Evolutionary conservation across 148 eudicot genomes (phyloP).

Genomic region (Simmondsia chinensis): DNA sequence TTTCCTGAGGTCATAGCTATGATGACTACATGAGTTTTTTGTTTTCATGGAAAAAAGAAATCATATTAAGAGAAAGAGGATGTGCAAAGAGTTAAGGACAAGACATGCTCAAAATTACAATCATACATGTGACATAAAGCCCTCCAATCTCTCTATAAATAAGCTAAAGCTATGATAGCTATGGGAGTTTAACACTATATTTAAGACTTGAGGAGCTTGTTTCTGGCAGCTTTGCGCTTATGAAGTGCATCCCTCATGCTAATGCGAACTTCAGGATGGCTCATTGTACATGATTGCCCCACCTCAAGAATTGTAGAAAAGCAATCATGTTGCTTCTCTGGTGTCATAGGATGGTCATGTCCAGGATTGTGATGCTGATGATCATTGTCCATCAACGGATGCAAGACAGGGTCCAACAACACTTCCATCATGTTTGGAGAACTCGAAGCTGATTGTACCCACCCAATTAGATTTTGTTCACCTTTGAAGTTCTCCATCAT

Average conservation of each 20-base stretch:
- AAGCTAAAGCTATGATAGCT: too few species aligned
- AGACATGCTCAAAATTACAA: too few species aligned
- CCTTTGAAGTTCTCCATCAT: constrained; percentile 22
- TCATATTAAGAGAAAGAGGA: too few species aligned
- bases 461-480: constrained; percentile 22
- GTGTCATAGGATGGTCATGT: neutral
- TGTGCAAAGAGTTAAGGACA: too few species aligned
- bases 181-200: too few species aligned
- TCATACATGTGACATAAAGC: too few species aligned
- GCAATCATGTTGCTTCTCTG: constrained; percentile 8
- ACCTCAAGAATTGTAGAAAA: constrained; percentile 21
- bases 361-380: neutral
- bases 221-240: constrained; percentile 21
- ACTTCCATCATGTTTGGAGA: constrained; percentile 20
- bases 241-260: constrained; percentile 35
- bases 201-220: constrained; percentile 9
- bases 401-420: constrained; percentile 19
- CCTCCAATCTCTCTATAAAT: too few species aligned
- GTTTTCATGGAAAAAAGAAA: too few species aligned
- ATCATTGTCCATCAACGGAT: too few species aligned
- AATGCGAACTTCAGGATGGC: constrained; percentile 30
- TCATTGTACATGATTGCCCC: constrained; percentile 37
- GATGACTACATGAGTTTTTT: too few species aligned
- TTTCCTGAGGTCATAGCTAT: too few species aligned
- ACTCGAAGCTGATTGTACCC: constrained; percentile 27